Evolutionary conservation across 345 rosid genomes (phyloP), one percentile per base, ranked within the genome.

Genomic region (Mangifera indica): DNA sequence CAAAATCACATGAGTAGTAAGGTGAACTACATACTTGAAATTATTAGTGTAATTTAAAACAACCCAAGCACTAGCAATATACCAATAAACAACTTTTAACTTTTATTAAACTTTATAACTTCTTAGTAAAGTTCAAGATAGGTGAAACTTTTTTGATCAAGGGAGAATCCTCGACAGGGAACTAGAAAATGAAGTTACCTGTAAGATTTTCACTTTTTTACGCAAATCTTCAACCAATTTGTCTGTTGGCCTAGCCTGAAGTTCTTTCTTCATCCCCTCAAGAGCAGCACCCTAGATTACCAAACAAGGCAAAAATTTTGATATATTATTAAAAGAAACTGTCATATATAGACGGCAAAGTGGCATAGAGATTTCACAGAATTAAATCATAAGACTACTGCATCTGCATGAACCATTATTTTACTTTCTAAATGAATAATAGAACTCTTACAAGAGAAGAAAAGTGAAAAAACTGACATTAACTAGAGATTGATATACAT

Each of bases 181-280:
- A 59, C 44, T 53, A 49, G 17, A 45, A 10, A 37, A 74, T 67
- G 18, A 37, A 45, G 56, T 48, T 86, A 92, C 99, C 98, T 95
- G 99, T 79, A 92, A 81, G 77, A 95, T 92, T 87, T 95, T 95
- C 80, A 95, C 96, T 87, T 95, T 93, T 82, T 92, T 95, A 57
- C 81, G 94, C 85, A 95, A 82, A 78, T 95, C 99, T 77, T 95
- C 99, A 74, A 95, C 96, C 82, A 91, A 74, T 76, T 95, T 95
- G 80, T 79, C 77, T 61, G 97, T 89, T 80, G 99, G 99, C 81
- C 98, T 87, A 77, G 84, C 86, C 75, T 88, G 96, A 81, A 95
- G 87, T 83, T 89, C 98, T 79, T 91, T 89, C 84, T 81, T 92
- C 92, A 92, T 84, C 87, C 87, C 98, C 84, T 95, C 89, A 66